Conservation (phyloP, 106 monocot genomes). For the Allium cepa region DNA sequence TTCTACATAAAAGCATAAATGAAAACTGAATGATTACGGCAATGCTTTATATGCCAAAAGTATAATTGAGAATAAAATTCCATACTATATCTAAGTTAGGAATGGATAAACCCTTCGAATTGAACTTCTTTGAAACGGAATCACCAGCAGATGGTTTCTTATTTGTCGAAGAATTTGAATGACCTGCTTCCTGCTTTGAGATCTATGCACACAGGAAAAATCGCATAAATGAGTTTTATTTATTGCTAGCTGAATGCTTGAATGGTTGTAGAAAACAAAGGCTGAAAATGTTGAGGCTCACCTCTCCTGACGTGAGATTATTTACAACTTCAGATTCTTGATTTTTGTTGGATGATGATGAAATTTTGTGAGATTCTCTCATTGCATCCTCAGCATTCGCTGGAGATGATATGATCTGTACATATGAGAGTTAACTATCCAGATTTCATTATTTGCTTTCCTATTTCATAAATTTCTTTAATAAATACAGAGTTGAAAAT, state of each 20-base stretch:
- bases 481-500: not conserved
- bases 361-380: conserved; percentile 4
- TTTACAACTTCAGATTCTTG: not conserved
- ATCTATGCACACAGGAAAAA: conserved; percentile 12
- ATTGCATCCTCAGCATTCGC: not conserved
- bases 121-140: conserved; percentile 19
- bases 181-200: not conserved
- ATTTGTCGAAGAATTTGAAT: conserved; percentile 11
- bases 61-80: too few relatives aligned
- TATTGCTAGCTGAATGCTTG: not conserved
- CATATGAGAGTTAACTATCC: not conserved
- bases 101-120: conserved; percentile 25
- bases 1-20: conserved; percentile 9
- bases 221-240: not conserved
- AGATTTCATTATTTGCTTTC: not conserved
- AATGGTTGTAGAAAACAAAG: not conserved
- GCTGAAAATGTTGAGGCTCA: not conserved
- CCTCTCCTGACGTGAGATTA: conserved; percentile 9
- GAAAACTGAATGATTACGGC: not conserved
- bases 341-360: conserved; percentile 5
- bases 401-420: conserved; percentile 3
- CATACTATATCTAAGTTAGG: not conserved
- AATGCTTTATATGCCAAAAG: too few relatives aligned
- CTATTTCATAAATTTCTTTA: not conserved
- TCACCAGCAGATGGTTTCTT: conserved; percentile 6